Evolutionary conservation across 306 rosid genomes (phyloP), one percentile per base, ranked within the genome.

Genomic region (Styphnolobium japonicum): DNA sequence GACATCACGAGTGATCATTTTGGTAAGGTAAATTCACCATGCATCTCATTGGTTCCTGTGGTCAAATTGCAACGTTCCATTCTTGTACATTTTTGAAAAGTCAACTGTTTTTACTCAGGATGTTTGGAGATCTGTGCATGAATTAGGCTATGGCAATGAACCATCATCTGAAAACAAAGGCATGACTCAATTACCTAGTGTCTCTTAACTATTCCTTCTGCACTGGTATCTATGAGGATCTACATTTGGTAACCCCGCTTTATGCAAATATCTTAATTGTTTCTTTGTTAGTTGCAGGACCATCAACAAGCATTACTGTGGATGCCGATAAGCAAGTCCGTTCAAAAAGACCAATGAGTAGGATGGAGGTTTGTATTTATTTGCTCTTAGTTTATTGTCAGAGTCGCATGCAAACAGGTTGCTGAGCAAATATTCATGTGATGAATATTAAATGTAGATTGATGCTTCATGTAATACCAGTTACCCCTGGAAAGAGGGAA

Each of bases 281-380:
- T 83, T 77, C 51, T 58, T 79, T 65, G 42, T 72, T 73, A 43
- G 22, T 72, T 83, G 82, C 92, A 93, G 99, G 83, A 71, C 36
- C 92, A n/a, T 82, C 91, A 25, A 71, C 86, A 68, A 87, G 87
- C 73, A 83, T 86, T 78, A 85, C 91, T 15, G 89, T 69, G 63
- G 98, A 90, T 86, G 94, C 93, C 76, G 82, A 79, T 72, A 85
- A 87, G 61, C 85, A 74, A 68, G 87, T 88, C 67, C 88, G 82
- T 83, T 82, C 90, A 16, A 89, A 80, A 89, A 88, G 97, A 80
- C 88, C 92, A 19, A 93, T 91, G 91, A 93, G 93, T 68, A 90
- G 96, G 78, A 89, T 84, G 69, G 97, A 96, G 92, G 99, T 93
- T 57, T 83, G 89, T 83, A 21, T 61, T 73, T 86, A 27, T 39